Percentiles rank a stretch among this genome's conserved stretches.
Evolutionary conservation across 2,329 filamentous ascomycete species (phyloP).

Genomic region (Pseudogymnoascus destructans): DNA sequence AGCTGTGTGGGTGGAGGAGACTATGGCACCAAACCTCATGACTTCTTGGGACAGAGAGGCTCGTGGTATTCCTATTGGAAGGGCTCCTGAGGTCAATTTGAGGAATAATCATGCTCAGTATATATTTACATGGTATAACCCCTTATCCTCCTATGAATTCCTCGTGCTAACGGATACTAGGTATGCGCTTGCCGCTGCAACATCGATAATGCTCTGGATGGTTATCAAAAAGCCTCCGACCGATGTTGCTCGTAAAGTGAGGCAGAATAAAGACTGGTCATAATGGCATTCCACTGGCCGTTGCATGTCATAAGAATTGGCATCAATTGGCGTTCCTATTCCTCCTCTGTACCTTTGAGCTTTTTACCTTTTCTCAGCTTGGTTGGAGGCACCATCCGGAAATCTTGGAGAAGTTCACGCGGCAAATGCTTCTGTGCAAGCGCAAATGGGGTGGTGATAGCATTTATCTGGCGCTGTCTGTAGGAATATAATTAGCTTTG

Average conservation of each 20-base stretch:
- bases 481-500: conserved; percentile 27
- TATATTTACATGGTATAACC: conserved; percentile 87
- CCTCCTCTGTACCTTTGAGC: not conserved
- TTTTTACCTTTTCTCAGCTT: conserved; percentile 31
- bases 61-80: conserved; percentile 79
- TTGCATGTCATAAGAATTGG: not conserved
- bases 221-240: conserved; percentile 76
- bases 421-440: conserved; percentile 75
- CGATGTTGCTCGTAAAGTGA: conserved; percentile 58
- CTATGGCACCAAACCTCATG: conserved; percentile 75
- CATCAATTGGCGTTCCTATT: conserved; percentile 20
- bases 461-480: conserved; percentile 66
- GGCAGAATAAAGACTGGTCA: conserved; percentile 65
- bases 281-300: conserved; percentile 17
- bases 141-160: not conserved
- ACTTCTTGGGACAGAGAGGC: conserved; percentile 60
- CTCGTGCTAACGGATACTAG: conserved; percentile 32
- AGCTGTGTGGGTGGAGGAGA: conserved; percentile 89
- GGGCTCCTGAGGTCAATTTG: conserved; percentile 78
- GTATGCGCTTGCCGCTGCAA: conserved; percentile 76
- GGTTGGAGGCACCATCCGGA: conserved; percentile 54
- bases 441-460: conserved; percentile 64
- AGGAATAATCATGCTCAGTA: conserved; percentile 97
- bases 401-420: conserved; percentile 67
- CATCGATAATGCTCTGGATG: conserved; percentile 93